Conservation (phyloP, 768 basidiomycete genomes). For the Suillus plorans region DNA sequence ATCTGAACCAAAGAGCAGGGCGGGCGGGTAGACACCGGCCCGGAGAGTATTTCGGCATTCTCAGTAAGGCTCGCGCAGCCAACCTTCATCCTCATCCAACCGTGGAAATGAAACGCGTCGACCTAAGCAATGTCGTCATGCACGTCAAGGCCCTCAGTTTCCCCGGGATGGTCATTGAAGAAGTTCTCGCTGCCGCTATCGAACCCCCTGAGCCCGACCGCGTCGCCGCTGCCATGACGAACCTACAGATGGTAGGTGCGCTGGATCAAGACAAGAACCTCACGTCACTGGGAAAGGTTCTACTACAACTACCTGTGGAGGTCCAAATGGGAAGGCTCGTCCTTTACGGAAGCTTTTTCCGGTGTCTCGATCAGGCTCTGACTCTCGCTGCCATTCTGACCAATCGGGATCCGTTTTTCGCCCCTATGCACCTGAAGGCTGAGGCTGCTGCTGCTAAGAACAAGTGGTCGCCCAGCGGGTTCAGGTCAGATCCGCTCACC, state of each 20-base stretch:
- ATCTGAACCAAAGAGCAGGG: slow-evolving; percentile 88
- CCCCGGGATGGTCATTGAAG: slow-evolving; percentile 81
- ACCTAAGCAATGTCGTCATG: slow-evolving; percentile 92
- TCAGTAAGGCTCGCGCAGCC: slow-evolving; percentile 61
- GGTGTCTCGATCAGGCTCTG: slow-evolving; percentile 83
- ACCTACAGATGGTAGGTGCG: slow-evolving; percentile 85
- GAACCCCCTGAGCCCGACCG: slow-evolving; percentile 83
- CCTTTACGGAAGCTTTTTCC: slow-evolving; percentile 89
- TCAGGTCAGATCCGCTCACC: slow-evolving; percentile 82
- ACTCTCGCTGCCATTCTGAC: slow-evolving; percentile 91
- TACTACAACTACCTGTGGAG: slow-evolving; percentile 88
- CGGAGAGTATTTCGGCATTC: slow-evolving; percentile 88
- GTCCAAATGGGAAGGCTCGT: slow-evolving; percentile 88
- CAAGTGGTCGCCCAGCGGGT: slow-evolving; percentile 76
- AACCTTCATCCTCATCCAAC: slow-evolving; percentile 76
- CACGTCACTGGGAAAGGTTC: slow-evolving; percentile 84
- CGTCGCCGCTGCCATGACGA: slow-evolving; percentile 75
- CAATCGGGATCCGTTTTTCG: slow-evolving; percentile 88
- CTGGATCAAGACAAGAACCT: slow-evolving; percentile 73
- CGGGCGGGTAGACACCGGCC: slow-evolving; percentile 89
- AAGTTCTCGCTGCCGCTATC: slow-evolving; percentile 81
- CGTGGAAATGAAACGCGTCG: slow-evolving; percentile 93
- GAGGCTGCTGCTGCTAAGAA: slow-evolving; percentile 73
- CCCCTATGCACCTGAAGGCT: slow-evolving; percentile 72
- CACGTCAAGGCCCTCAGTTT: slow-evolving; percentile 93